Conservation (phyloP, 768 basidiomycete genomes). For the Russula sp. region DNA sequence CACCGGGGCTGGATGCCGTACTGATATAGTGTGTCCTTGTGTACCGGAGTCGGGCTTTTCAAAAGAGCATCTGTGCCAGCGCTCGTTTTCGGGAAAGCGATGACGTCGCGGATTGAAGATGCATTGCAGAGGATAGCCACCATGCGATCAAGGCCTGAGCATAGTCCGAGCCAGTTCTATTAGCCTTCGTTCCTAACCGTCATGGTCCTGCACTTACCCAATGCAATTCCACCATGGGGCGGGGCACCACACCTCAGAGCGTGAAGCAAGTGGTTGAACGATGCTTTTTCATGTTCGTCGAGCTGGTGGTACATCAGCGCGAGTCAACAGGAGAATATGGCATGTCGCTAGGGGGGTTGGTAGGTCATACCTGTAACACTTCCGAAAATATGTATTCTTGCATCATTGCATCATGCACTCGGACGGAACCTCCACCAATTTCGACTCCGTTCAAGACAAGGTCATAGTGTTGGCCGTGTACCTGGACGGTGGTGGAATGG, state of each 20-base stretch:
- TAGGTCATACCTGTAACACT: conserved; percentile 58
- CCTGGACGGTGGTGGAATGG: conserved; percentile 37
- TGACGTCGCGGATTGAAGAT: conserved; percentile 88
- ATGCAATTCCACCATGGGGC: conserved; percentile 91
- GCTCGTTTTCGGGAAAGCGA: conserved; percentile 92
- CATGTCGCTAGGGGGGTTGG: not conserved
- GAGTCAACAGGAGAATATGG: not conserved
- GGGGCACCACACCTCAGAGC: conserved; percentile 88
- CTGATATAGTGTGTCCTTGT: conserved; percentile 47
- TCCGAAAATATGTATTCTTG: conserved; percentile 77
- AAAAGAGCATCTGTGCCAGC: conserved; percentile 82
- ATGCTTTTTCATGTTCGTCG: conserved; percentile 57
- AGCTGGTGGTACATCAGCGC: conserved; percentile 43
- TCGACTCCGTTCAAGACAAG: conserved; percentile 91
- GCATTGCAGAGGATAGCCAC: conserved; percentile 87
- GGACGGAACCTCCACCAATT: conserved; percentile 90
- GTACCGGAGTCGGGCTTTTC: conserved; percentile 71
- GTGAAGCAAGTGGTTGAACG: conserved; percentile 81
- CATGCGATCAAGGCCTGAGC: conserved; percentile 82
- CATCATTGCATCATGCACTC: conserved; percentile 83
- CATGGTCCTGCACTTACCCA: conserved; percentile 47
- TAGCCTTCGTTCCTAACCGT: not conserved
- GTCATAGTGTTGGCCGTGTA: conserved; percentile 95
- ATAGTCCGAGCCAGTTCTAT: not conserved
- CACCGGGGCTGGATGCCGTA: conserved; percentile 50